A percentile compares a stretch with the other conserved stretches of the same genome.
Conservation (phyloP, 495 filamentous ascomycete species). For the Geopyxis carbonaria region DNA sequence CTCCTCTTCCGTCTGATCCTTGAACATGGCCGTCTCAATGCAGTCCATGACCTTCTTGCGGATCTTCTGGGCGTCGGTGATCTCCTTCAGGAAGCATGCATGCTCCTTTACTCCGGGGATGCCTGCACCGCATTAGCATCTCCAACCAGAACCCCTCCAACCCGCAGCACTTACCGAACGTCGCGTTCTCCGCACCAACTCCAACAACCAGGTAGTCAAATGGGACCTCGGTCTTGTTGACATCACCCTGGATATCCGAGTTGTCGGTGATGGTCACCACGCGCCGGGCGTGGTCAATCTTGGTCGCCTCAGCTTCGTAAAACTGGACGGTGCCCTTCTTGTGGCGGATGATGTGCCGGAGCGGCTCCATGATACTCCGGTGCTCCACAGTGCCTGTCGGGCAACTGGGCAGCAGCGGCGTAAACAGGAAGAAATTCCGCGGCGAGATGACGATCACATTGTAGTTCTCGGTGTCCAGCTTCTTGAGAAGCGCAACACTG, state of each 20-base stretch:
- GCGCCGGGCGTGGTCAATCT: constrained; percentile 86
- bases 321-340: constrained; percentile 84
- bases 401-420: constrained; percentile 87
- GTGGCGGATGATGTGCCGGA: constrained; percentile 82
- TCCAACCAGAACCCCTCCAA: constrained; percentile 1
- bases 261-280: constrained; percentile 76
- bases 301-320: constrained; percentile 95
- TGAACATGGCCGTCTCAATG: constrained; percentile 94
- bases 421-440: constrained; percentile 99
- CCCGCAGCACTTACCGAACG: constrained; percentile 50
- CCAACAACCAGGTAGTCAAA: constrained; percentile 98
- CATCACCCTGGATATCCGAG: constrained; percentile 79
- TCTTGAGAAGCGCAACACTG: constrained; percentile 90
- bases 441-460: constrained; percentile 94
- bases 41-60: constrained; percentile 99
- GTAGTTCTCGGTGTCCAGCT: constrained; percentile 94
- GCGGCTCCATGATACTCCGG: constrained; percentile 97
- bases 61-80: constrained; percentile 84
- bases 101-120: constrained; percentile 90
- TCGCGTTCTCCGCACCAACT: constrained; percentile 95
- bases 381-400: constrained; percentile 96
- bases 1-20: constrained; percentile 83
- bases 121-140: constrained; percentile 29
- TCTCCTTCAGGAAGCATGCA: constrained; percentile 97
- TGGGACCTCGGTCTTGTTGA: constrained; percentile 67